Evolutionary conservation across 306 rosid genomes (phyloP), one percentile per base, ranked within the genome.

Genomic region (Cicer cuneatum): DNA sequence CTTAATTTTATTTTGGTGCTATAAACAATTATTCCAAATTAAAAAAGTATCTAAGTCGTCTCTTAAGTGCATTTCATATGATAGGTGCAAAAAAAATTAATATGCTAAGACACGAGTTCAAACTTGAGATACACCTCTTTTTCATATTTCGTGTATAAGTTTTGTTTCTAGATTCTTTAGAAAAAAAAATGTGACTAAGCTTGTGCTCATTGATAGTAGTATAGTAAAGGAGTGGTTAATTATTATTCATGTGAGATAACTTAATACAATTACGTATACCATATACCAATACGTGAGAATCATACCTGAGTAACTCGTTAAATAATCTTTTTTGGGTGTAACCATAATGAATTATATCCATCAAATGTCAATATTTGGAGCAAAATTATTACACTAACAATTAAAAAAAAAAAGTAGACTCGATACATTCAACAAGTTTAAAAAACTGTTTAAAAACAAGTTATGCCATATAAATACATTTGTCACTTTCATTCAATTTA

Each of bases 311-410:
- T 35, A 47, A 37, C n/a, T n/a, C 52, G 8, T 14, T 1, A 15
- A 56, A 57, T n/a, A n/a, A n/a, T n/a, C n/a, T n/a, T 58, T 33
- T 58, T 54, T 5, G 13, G 8, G 40, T 5, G 62, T 5, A 24
- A 21, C 40, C n/a, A 24, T 57, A 10, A 60, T 19, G 43, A 5
- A 39, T 45, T 35, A 7, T 18, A 56, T 18, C 42, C 61, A 40
- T 21, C 15, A 70, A 52, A 51, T 14, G 48, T 21, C 46, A 56
- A 45, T 13, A 13, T 9, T 29, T 43, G 13, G 10, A 49, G 15
- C 60, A 48, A 75, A 56, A n/a, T n/a, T n/a, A 63, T 53, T 69
- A 51, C 72, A 52, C 8, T 5, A 48, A 13, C 10, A 8, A 43
- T 52, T 2, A 49, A 75, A 51, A 40, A 35, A 9, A 21, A 39